Evolutionary conservation across 768 basidiomycete genomes (phyloP), one percentile per base, ranked within the genome.

Genomic region (Sarcodon sp.): DNA sequence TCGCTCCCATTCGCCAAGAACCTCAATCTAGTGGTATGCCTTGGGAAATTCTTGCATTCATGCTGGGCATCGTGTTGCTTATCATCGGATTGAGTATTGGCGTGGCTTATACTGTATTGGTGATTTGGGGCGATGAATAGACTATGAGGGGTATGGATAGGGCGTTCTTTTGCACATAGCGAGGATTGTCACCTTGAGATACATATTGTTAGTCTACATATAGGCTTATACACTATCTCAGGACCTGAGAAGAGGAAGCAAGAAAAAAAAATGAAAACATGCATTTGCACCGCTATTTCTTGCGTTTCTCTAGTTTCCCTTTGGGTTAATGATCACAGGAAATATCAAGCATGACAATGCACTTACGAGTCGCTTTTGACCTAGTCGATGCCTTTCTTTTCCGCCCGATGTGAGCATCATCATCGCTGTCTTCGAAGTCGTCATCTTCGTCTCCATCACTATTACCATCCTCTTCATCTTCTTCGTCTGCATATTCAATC

Each of bases 381-480:
- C 62, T 64, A 33, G 62, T 52, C 0, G 61, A 53, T 7, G 72
- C 75, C 56, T 76, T 78, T 49, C 76, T 64, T 61, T 76, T 7
- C 18, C 50, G 32, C 16, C 55, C 55, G 6, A 47, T 33, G 2
- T 55, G 51, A 6, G 45, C 52, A 10, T 60, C 62, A 0, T 50
- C 54, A 9, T 57, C 56, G 0, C 54, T 57, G 31, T 65, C 64
- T 7, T 48, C 43, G 15, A 57, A 65, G 53, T 48, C 58, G 8
- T 51, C 61, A 7, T 45, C 54, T 5, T 44, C 49, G 21, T 59
- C 45, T 39, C 46, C 44, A 34, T 50, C 49, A 33, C 46, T 46
- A 34, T 54, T 51, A 34, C 45, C 39, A 45, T 47, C 50, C 39
- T 51, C 46, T 41, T 61, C 64, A 10, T 13, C 55, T 35, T 46